These are phyloP conservation scores for Lasiosphaeriaceae sp. DNA, from an alignment of 495 filamentous ascomycete species.

Conservation along the genomic window DNA sequence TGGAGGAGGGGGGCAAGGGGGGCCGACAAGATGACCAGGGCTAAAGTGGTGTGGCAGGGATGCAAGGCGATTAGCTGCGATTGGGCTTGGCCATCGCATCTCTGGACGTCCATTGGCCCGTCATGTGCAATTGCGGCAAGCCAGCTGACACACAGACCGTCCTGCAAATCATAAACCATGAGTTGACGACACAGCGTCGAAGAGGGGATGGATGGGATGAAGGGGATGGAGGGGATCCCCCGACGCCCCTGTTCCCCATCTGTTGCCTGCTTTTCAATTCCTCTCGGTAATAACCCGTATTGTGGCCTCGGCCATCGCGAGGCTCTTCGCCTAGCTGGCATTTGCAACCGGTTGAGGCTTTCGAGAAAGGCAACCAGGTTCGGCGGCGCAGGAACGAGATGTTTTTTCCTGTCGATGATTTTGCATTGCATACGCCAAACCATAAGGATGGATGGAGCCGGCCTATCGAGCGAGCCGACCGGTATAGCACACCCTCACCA, in stretches of 20 bases:
- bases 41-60: slow-evolving; percentile 17
- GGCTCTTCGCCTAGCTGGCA: too few relatives aligned
- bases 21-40: slow-evolving; percentile 11
- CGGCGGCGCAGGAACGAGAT: neutral
- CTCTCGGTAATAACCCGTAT: too few relatives aligned
- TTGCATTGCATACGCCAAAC: neutral
- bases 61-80: slow-evolving; percentile 21
- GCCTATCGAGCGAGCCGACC: neutral
- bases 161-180: slow-evolving; percentile 28
- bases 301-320: too few relatives aligned
- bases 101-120: slow-evolving; percentile 14
- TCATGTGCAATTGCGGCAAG: slow-evolving; percentile 21
- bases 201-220: neutral
- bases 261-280: too few relatives aligned
- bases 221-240: neutral
- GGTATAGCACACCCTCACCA: neutral
- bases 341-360: too few relatives aligned
- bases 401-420: neutral
- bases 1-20: slow-evolving; percentile 18
- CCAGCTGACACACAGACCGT: slow-evolving; percentile 29
- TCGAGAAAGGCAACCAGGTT: too few relatives aligned
- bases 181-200: slow-evolving; percentile 14
- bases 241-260: neutral
- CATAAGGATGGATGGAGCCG: neutral
- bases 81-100: slow-evolving; percentile 21